A percentile compares a stretch with the other conserved stretches of the same genome.
Evolutionary conservation across 2,329 filamentous ascomycete genomes (phyloP).

Genomic region (Alternaria brassicicola): DNA sequence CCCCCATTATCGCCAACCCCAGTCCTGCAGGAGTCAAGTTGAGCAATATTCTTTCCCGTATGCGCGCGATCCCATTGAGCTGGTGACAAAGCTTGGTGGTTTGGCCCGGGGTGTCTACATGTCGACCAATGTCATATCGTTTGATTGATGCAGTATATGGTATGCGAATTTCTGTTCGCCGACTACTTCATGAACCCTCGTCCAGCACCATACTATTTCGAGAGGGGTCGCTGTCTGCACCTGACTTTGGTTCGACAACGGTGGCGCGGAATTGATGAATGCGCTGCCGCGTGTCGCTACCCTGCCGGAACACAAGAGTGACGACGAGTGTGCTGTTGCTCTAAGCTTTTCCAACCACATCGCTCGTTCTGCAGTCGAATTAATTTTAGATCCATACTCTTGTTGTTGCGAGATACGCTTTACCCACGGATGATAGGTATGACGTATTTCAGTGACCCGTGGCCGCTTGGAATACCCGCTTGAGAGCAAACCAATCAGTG

Average conservation of each 20-base stretch:
- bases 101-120: constrained; percentile 3
- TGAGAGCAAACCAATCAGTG: background rate
- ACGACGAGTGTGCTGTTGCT: background rate
- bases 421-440: background rate
- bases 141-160: constrained; percentile 1
- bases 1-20: constrained; percentile 28
- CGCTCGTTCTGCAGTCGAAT: background rate
- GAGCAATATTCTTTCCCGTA: constrained; percentile 1
- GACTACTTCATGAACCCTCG: constrained; percentile 8
- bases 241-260: constrained; percentile 7
- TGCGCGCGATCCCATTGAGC: constrained; percentile 11
- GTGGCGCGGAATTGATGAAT: constrained; percentile 12
- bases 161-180: constrained; percentile 12
- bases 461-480: background rate
- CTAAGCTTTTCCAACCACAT: constrained; percentile 8
- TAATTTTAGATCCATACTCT: too few relatives aligned
- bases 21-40: constrained; percentile 15
- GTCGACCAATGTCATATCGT: background rate
- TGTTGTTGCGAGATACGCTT: background rate
- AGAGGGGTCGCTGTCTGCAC: constrained; percentile 10
- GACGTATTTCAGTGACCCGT: background rate
- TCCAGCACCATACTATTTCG: constrained; percentile 7
- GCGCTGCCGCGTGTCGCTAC: constrained; percentile 3
- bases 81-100: constrained; percentile 8
- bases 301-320: background rate